Evolutionary conservation across 2,329 filamentous ascomycete genomes (phyloP), one percentile per base, ranked within the genome.

Genomic region (Coniella lustricola): DNA sequence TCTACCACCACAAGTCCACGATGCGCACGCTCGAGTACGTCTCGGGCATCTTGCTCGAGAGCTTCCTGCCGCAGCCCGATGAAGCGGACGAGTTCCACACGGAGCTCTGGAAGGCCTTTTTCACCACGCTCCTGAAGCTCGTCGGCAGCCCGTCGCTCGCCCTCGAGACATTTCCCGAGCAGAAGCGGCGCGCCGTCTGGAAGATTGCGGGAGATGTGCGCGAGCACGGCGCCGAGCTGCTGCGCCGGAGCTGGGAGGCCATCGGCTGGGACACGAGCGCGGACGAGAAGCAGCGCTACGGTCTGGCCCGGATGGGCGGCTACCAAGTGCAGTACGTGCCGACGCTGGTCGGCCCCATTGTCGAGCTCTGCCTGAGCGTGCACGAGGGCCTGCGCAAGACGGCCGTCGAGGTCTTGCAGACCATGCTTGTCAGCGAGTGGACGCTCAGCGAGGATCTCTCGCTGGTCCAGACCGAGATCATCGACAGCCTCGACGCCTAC

Each of bases 241-340:
- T 98, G 31, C 81, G 85, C 52, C 79, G 81, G 22, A 91, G 86
- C 5, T 98, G 93, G 93, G 88, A 95, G 62, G 87, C 90, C 16
- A 94, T 98, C 53, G 93, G 94, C 12, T 98, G 93, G 93, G 91
- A 98, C 58, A 88, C 89, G 0, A 87, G 78, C 29, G 66, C 75
- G 1, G 91, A 97, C 51, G 90, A 96, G 62, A 78, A 80, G 55
- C 73, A 76, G 49, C 79, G 84, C 21, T 97, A 90, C 60, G 85
- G 85, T 1, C 70, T 97, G 48, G 74, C 80, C 46, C 90, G 85
- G 64, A 85, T 97, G 74, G 94, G 93, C 50, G 93, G 93, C 1
- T 98, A 96, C 61, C 93, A 98, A 67, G 93, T 98, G 17, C 93
- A 97, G 68, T 98, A 97, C 64, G 93, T 98, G 25, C 93, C 94